These are phyloP conservation scores for Arthrobotrys musiformis DNA, from an alignment of 2,329 filamentous ascomycete genomes.

Conservation along the genomic window DNA sequence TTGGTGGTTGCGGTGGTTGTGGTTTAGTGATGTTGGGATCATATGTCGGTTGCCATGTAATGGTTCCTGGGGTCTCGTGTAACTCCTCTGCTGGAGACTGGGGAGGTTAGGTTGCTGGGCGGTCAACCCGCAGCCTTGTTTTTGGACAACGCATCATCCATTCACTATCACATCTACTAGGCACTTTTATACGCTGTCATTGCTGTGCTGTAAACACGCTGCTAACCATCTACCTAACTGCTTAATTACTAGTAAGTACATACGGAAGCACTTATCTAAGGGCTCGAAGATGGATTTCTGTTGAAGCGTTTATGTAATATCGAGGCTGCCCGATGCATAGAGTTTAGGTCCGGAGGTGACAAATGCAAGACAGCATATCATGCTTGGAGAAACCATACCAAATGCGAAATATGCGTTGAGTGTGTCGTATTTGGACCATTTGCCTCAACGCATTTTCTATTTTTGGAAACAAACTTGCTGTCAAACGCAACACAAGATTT, in stretches of 20 bases:
- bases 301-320: background rate
- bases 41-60: no score
- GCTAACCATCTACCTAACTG: background rate
- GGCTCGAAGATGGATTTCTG: no score
- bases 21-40: slow-evolving; percentile 7
- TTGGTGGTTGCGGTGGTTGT: slow-evolving; percentile 10
- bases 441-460: background rate
- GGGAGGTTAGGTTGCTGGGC: background rate
- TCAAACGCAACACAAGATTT: slow-evolving; percentile 6
- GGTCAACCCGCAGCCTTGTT: background rate
- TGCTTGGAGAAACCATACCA: no score
- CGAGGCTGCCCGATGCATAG: background rate
- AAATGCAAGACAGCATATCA: background rate
- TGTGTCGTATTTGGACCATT: background rate
- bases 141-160: slow-evolving; percentile 1
- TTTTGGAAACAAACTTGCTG: background rate
- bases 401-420: background rate
- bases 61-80: slow-evolving; percentile 1
- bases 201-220: background rate
- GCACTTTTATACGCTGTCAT: background rate
- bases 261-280: no score
- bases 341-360: no score
- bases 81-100: background rate
- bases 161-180: background rate
- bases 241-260: no score